Evolutionary conservation across 805 yeast genomes (phyloP).

Genomic region (Myxozyma mucilagina): DNA sequence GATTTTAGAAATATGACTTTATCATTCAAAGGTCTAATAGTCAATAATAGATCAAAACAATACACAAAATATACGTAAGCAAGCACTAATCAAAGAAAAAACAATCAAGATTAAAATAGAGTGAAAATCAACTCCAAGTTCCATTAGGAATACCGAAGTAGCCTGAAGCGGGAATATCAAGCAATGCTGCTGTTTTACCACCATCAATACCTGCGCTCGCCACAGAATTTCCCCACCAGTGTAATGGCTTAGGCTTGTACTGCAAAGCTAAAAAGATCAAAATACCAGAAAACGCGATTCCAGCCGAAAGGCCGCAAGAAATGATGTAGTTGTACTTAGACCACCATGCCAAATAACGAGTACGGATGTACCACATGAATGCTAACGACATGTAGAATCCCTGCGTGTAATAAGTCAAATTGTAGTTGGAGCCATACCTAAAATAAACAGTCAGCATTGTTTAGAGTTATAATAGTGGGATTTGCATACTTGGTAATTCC

Average conservation of each 20-base stretch:
- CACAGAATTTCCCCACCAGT: conserved; percentile 66
- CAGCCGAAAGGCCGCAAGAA: conserved; percentile 65
- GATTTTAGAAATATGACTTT: no score
- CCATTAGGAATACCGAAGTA: conserved; percentile 15
- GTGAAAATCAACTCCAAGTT: conserved; percentile 5
- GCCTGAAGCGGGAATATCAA: conserved; percentile 14
- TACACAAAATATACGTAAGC: not conserved
- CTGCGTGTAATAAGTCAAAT: conserved; percentile 74
- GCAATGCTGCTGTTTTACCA: not conserved
- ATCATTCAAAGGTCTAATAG: no score
- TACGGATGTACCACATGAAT: conserved; percentile 58
- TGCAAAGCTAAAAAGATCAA: conserved; percentile 55
- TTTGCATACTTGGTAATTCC: conserved; percentile 10
- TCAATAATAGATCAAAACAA: no score
- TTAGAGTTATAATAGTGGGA: not conserved
- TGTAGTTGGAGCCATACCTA: conserved; percentile 43
- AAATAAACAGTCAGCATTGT: not conserved
- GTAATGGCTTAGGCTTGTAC: conserved; percentile 43
- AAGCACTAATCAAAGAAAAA: not conserved
- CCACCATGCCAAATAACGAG: conserved; percentile 67
- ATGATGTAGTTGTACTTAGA: conserved; percentile 68
- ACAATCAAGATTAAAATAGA: not conserved
- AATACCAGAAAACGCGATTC: conserved; percentile 63
- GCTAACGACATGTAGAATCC: conserved; percentile 62
- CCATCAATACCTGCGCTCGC: conserved; percentile 16